Conservation (phyloP, 805 yeast genomes). For the Candida koratica region DNA sequence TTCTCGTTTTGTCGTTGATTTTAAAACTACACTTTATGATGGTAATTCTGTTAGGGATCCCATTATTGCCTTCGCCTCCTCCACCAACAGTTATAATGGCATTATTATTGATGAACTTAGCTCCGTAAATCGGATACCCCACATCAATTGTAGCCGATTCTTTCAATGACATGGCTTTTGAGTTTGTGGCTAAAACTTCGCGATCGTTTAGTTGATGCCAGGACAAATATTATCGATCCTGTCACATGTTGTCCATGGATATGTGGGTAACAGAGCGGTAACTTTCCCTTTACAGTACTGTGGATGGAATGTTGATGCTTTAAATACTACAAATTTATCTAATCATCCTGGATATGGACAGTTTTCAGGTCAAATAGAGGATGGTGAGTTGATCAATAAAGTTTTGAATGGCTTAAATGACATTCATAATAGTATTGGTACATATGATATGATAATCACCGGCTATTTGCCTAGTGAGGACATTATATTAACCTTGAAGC, state of each 20-base stretch:
- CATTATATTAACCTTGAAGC: constrained; percentile 31
- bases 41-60: constrained; percentile 79
- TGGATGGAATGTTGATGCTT: constrained; percentile 68
- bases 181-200: no score
- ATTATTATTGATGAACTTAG: constrained; percentile 59
- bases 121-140: constrained; percentile 81
- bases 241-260: constrained; percentile 72
- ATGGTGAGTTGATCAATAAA: constrained; percentile 26
- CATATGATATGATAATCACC: constrained; percentile 64
- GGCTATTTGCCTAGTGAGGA: constrained; percentile 75
- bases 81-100: constrained; percentile 82
- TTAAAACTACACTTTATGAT: constrained; percentile 57
- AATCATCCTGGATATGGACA: constrained; percentile 71
- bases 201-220: neutral
- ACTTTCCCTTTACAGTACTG: constrained; percentile 59
- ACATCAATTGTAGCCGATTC: constrained; percentile 36
- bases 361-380: constrained; percentile 45
- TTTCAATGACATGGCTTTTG: constrained; percentile 30
- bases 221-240: constrained; percentile 47
- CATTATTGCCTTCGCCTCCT: constrained; percentile 91
- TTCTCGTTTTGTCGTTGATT: constrained; percentile 36
- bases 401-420: constrained; percentile 34
- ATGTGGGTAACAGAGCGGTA: constrained; percentile 66
- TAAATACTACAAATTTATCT: constrained; percentile 63
- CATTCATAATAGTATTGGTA: constrained; percentile 24